A percentile compares a stretch with the other conserved stretches of the same genome.
Conservation (phyloP, 129 eudicot genomes). For the Flaveria trinervia region DNA sequence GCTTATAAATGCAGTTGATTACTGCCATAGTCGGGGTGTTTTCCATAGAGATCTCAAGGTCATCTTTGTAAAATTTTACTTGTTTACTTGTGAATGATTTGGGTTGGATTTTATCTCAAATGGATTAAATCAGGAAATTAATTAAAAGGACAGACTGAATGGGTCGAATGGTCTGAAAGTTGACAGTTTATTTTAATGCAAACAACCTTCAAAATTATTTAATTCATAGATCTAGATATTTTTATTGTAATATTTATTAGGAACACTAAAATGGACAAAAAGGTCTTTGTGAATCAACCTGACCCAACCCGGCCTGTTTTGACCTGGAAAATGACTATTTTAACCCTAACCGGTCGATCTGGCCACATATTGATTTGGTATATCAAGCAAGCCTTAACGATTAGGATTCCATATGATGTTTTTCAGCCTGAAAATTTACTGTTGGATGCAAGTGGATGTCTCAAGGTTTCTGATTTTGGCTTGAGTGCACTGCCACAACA, state of each 20-base stretch:
- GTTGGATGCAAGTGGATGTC: conserved; percentile 71
- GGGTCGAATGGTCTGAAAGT: not conserved
- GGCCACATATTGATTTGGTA: not conserved
- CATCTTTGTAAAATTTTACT: not conserved
- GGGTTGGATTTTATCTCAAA: not conserved
- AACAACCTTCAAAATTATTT: not conserved
- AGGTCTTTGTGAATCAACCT: not conserved
- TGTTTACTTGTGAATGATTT: not conserved
- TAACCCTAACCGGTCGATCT: not conserved
- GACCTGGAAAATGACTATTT: not conserved
- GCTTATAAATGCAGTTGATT: conserved; percentile 94
- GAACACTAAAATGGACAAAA: not conserved
- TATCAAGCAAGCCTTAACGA: not conserved
- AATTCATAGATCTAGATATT: not conserved
- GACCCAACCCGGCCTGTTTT: not conserved
- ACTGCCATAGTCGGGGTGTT: conserved; percentile 98
- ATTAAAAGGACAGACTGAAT: not conserved
- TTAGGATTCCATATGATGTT: conserved; percentile 2
- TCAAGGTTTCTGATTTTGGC: conserved; percentile 94
- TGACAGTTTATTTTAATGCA: no score
- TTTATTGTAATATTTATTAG: not conserved
- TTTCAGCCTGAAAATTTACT: conserved; percentile 84
- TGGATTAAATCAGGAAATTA: not conserved
- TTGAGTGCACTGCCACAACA: conserved; percentile 91
- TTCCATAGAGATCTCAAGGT: conserved; percentile 98